A percentile compares a stretch with the other conserved stretches of the same genome.
These are phyloP conservation scores for Chlamydomonas applanata DNA, from an alignment of 139 green algal genomes.

Conservation along the genomic window DNA sequence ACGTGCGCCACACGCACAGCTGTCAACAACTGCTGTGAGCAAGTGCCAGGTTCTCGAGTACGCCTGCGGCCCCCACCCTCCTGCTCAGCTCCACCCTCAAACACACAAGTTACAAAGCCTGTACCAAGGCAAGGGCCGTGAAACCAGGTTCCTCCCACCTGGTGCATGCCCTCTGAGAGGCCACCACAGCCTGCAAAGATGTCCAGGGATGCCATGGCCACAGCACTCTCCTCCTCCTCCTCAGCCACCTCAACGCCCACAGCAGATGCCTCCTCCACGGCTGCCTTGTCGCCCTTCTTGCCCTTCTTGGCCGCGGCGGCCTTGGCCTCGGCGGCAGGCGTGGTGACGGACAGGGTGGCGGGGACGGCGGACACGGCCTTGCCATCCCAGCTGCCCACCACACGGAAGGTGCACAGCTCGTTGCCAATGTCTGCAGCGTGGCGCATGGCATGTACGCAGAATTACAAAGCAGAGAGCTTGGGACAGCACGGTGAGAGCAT, in stretches of 20 bases:
- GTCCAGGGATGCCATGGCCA: constrained; percentile 79
- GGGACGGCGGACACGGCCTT: constrained; percentile 75
- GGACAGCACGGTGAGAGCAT: no score
- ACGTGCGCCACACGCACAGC: no score
- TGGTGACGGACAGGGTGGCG: constrained; percentile 5
- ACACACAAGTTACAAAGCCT: no score
- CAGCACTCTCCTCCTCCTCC: constrained; percentile 10
- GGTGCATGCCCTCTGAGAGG: constrained; percentile 91
- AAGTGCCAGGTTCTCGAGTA: no score
- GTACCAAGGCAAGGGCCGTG: no score
- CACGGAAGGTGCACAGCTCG: constrained; percentile 36
- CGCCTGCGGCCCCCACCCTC: neutral
- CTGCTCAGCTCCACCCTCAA: neutral
- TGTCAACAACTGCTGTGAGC: no score
- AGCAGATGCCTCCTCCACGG: neutral
- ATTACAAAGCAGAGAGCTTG: no score
- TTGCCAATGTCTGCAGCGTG: constrained; percentile 12
- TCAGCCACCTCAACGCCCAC: constrained; percentile 6
- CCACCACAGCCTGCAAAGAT: constrained; percentile 96
- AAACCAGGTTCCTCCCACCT: no score
- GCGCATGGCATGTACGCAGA: no score
- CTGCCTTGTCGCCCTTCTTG: neutral
- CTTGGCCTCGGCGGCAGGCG: neutral
- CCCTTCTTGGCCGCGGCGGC: constrained; percentile 8
- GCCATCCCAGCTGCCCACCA: constrained; percentile 51